Base-by-base conservation (phyloP, 495 filamentous ascomycete species). In the Hyaloscypha bicolor region DNA sequence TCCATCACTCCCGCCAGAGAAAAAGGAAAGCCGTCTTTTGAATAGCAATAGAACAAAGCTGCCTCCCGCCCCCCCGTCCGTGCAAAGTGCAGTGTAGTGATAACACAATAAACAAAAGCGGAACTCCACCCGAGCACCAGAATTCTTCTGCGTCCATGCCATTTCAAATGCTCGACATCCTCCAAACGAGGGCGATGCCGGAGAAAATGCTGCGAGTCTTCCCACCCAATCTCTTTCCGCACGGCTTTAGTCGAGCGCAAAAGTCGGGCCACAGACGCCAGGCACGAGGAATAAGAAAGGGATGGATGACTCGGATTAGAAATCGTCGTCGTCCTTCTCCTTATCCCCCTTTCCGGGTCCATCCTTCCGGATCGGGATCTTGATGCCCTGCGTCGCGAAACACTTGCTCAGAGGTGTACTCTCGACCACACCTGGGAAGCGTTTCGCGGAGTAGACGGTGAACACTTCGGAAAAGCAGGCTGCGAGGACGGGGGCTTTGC, bases 401-500 rank as follows among this genome's bases (percentile, higher is more conserved):
- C 87, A 90, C 76, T 96, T 97, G 83, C 93, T 97, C 22, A 99
- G 79, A n/a, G 85, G 77, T 2, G 95, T 99, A 75, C 91, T 94
- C 75, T 97, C 94, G 69, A 96, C 96, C 1, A 99, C 95, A 65
- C 95, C 95, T 0, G 95, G 94, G 82, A 99, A 99, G 70, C 97
- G 97, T 85, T 99, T 99, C 39, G 95, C 95, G 6, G 90, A 93
- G 76, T 89, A 98, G 55, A 99, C 95, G 67, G 95, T 92, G 83
- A 99, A 98, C 21, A 87, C 84, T 16, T 97, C 91, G 42, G 90
- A 93, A 76, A 95, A 99, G 70, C 89, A 91, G 3, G 88, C 90
- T 2, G 95, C 95, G 2, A 99, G 85, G 31, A 98, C 90, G 0
- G 91, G 93, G 0, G 93, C 93, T 48, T 85, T 88, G 55, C 90